Percentiles rank a stretch among this genome's conserved stretches.
Evolutionary conservation across 2,329 filamentous ascomycete species (phyloP).

Genomic region (Orbilia ellipsospora): DNA sequence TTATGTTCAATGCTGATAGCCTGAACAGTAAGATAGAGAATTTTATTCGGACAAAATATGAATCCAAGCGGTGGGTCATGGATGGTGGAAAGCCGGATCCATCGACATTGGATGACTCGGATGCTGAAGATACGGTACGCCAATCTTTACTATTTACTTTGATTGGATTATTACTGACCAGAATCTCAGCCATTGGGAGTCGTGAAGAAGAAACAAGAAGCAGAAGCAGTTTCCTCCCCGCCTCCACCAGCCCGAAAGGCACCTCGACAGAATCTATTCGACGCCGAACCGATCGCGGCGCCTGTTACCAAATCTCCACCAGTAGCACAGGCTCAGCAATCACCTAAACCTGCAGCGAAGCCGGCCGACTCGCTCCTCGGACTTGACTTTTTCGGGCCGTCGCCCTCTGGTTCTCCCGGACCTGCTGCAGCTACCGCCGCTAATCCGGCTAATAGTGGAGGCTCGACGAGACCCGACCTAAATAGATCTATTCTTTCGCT

Average conservation of each 20-base stretch:
- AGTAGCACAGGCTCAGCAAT: slow-evolving; percentile 70
- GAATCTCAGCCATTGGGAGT: slow-evolving; percentile 71
- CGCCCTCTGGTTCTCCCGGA: slow-evolving; percentile 73
- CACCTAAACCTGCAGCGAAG: slow-evolving; percentile 78
- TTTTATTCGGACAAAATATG: slow-evolving; percentile 99
- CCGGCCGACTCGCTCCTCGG: slow-evolving; percentile 87
- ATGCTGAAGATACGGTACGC: slow-evolving; percentile 82
- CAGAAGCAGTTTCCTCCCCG: slow-evolving; percentile 63
- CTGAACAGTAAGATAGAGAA: slow-evolving; percentile 87
- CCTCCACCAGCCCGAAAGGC: slow-evolving; percentile 60
- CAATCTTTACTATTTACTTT: slow-evolving; percentile 68
- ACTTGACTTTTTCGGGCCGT: slow-evolving; percentile 86
- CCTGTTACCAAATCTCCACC: slow-evolving; percentile 79
- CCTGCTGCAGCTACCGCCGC: slow-evolving; percentile 56
- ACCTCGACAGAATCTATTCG: slow-evolving; percentile 77
- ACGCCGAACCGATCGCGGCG: slow-evolving; percentile 70
- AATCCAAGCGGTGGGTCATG: slow-evolving; percentile 99
- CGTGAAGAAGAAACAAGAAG: slow-evolving; percentile 76
- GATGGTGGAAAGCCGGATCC: slow-evolving; percentile 94
- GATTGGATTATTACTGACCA: slow-evolving; percentile 66
- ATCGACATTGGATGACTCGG: slow-evolving; percentile 82
- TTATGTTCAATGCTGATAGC: slow-evolving; percentile 36
- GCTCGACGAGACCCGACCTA: slow-evolving; percentile 85
- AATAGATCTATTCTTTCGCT: slow-evolving; percentile 98
- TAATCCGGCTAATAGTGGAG: slow-evolving; percentile 51